Percentiles rank a stretch among this genome's conserved stretches.
These are phyloP conservation scores for Helicostylum pulchrum DNA, from an alignment of 192 early-diverging fungal genomes.

Conservation along the genomic window DNA sequence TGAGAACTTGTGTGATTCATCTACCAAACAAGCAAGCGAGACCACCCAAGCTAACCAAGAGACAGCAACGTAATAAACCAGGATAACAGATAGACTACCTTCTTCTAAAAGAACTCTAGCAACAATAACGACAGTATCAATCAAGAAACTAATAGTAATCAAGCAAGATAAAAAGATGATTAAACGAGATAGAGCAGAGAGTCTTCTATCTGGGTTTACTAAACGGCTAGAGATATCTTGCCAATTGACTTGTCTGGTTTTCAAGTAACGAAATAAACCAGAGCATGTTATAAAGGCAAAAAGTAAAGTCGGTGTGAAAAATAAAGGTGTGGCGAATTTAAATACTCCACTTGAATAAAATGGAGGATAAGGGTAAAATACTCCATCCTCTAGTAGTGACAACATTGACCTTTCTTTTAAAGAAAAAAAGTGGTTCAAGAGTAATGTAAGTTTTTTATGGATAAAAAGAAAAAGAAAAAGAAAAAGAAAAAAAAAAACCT, in stretches of 20 bases:
- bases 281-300: conserved; percentile 12
- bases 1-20: conserved; percentile 37
- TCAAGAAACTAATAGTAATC: conserved; percentile 33
- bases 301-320: conserved; percentile 20
- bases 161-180: conserved; percentile 31
- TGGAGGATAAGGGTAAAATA: conserved; percentile 21
- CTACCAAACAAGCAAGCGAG: conserved; percentile 31
- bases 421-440: too few species aligned
- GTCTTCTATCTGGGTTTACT: conserved; percentile 5
- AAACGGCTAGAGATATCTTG: not conserved
- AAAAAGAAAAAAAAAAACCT: too few species aligned
- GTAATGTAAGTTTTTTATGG: too few species aligned
- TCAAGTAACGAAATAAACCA: conserved; percentile 19
- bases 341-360: conserved; percentile 26
- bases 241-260: conserved; percentile 5
- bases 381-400: too few species aligned
- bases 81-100: conserved; percentile 38
- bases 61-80: conserved; percentile 39
- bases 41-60: conserved; percentile 40
- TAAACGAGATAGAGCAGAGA: conserved; percentile 23
- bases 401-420: too few species aligned
- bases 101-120: conserved; percentile 33
- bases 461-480: too few species aligned
- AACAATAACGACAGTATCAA: conserved; percentile 32
- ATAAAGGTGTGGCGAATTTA: conserved; percentile 21